These are phyloP conservation scores for Penicillium sp. DNA, from an alignment of 2,329 filamentous ascomycete genomes.

Conservation along the genomic window DNA sequence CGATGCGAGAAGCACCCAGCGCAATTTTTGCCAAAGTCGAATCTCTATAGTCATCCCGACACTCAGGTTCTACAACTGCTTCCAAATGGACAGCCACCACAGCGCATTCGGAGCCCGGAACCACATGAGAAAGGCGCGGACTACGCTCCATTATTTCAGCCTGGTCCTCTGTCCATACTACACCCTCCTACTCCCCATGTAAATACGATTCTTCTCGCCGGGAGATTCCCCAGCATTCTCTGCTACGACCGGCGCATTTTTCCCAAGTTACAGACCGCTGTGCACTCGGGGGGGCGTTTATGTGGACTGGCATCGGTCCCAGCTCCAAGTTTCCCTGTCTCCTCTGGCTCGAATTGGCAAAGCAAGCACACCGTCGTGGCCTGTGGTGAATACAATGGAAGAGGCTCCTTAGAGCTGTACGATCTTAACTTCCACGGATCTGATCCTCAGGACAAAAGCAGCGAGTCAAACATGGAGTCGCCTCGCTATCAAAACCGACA, in stretches of 20 bases:
- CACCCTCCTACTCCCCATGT: slow-evolving; percentile 64
- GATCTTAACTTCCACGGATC: slow-evolving; percentile 28
- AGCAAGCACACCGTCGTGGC: slow-evolving; percentile 66
- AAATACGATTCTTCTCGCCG: slow-evolving; percentile 82
- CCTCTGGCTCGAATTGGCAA: slow-evolving; percentile 41
- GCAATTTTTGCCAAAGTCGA: slow-evolving; percentile 24
- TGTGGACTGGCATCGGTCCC: slow-evolving; percentile 67
- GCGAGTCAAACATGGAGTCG: slow-evolving; percentile 25
- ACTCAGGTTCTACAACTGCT: slow-evolving; percentile 30
- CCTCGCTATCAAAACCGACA: slow-evolving; percentile 70
- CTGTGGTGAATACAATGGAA: slow-evolving; percentile 85
- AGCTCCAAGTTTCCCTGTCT: slow-evolving; percentile 48
- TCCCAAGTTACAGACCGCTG: slow-evolving; percentile 68
- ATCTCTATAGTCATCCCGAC: slow-evolving; percentile 29
- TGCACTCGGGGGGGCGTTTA: slow-evolving; percentile 78
- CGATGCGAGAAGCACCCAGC: slow-evolving; percentile 29
- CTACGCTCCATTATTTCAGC: slow-evolving; percentile 72
- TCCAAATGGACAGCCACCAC: slow-evolving; percentile 32
- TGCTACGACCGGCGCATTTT: slow-evolving; percentile 88
- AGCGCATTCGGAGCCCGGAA: slow-evolving; percentile 34
- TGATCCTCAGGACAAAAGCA: slow-evolving; percentile 22
- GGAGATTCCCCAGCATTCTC: slow-evolving; percentile 81
- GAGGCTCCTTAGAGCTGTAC: slow-evolving; percentile 87
- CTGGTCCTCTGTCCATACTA: slow-evolving; percentile 76
- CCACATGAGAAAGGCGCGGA: slow-evolving; percentile 33